Base-by-base conservation (phyloP, 768 basidiomycete species). In the Pisolithus albus region DNA sequence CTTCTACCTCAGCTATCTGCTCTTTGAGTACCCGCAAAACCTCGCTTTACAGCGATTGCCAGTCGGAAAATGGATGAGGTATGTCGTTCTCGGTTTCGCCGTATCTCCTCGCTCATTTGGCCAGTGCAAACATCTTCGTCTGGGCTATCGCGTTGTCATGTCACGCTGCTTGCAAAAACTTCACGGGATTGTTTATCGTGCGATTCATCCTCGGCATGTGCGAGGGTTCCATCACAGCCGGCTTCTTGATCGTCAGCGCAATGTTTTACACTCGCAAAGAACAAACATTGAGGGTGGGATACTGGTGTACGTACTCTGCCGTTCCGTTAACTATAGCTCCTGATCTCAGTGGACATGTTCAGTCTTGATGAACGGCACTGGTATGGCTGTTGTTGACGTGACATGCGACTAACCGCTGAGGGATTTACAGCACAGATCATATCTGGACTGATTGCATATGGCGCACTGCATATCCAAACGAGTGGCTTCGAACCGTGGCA, bases 11-110 rank as follows among this genome's bases (percentile, higher is more conserved):
- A 79, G 81, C 59, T 87, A 86, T 58, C 75, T 88, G 10, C 58
- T 72, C 8, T 87, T 88, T 56, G 84, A 86, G 59, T 86, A 83
- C 56, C 86, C 86, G 0, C 86, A 86, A 62, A 87, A 86, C 58
- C 65, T 86, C 8, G 82, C 79, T 0, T 70, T 88, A 5, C 86
- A 88, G 56, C 75, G 78, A 16, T 86, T 86, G 59, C 85, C 85
- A 0, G 85, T 88, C 7, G 86, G 82, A 9, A 85, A 78, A 75
- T 88, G 86, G 86, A 84, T 88, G 81, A 86, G 84, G 86, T 78
- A 52, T 26, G 70, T 47, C 19, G 2, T 34, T n/a, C 52, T 38
- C 34, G 19, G n/a, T 11, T 16, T 34, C 4, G 5, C 8, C 15
- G 43, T 44, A 46, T 13, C 42, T 34, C 19, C 13, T 34, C 18